Conservation (phyloP, 768 basidiomycete genomes). For the Suillus paluster region DNA sequence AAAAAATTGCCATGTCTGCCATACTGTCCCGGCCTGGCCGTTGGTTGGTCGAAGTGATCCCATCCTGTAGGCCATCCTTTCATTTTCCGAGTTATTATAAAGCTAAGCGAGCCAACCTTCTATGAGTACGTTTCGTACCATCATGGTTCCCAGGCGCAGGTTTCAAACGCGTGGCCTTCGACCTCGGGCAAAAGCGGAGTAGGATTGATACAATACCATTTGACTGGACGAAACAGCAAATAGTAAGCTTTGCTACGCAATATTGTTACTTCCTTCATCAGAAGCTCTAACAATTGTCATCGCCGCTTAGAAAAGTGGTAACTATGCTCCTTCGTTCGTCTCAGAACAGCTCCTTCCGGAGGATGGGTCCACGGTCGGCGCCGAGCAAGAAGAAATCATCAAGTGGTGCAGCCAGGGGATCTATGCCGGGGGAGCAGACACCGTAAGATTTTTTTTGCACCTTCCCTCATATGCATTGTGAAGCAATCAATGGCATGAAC, state of each 20-base stretch:
- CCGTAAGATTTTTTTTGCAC: conserved; percentile 18
- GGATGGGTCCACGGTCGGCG: neutral
- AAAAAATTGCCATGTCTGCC: neutral
- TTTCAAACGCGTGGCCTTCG: conserved; percentile 19
- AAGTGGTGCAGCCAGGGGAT: conserved; percentile 21
- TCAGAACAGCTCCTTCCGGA: neutral
- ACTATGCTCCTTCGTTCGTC: neutral
- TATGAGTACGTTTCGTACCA: conserved; percentile 11
- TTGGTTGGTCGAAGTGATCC: neutral
- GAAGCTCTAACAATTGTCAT: neutral
- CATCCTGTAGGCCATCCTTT: neutral
- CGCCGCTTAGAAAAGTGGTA: neutral
- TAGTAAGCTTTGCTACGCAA: conserved; percentile 11
- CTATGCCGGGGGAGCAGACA: conserved; percentile 29
- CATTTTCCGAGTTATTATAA: neutral
- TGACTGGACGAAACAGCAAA: conserved; percentile 14
- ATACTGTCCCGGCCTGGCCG: neutral
- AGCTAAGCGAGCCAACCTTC: neutral
- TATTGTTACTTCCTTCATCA: neutral
- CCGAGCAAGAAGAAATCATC: conserved; percentile 13
- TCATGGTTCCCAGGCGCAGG: conserved; percentile 24
- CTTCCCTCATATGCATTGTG: neutral
- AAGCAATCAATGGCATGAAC: neutral
- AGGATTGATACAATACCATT: conserved; percentile 18
- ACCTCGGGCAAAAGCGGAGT: conserved; percentile 12